Base-by-base conservation (phyloP, 2,329 filamentous ascomycete species). In the Pestalotiopsis sp. region DNA sequence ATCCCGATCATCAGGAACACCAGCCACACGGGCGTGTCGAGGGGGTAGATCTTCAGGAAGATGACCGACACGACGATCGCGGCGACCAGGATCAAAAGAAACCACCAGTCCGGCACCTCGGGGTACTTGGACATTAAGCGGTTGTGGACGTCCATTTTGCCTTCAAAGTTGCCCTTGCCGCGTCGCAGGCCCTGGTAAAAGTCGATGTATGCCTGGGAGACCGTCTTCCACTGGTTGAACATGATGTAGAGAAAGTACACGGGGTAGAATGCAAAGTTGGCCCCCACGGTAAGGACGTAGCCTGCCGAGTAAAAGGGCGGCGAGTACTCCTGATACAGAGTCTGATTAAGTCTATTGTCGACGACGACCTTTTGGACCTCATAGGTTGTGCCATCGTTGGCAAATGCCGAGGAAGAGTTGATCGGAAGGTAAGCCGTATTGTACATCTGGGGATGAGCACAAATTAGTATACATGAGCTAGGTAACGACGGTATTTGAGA, bases 31-130 rank as follows among this genome's bases (percentile, higher is more conserved):
- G 77, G 78, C 4, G 75, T 79, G 60, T 76, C 73, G 38, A 77
- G 72, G 36, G 77, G 77, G 65, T 75, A 78, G 64, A 77, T 76
- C 20, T 72, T 68, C n/a, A 80, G 72, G 61, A 77, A 74, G 65
- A 81, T 70, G 56, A 80, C 74, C 4, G 78, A 76, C 23, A 81
- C 76, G 27, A 80, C 72, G 67, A 81, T 75, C 66, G 78, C 75
- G 57, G 45, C 70, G 23, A 76, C 69, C 3, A 83, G 76, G 57
- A 84, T 82, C 41, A 79, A 39, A 5, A 84, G 71, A 72, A 83
- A 84, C 84, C 82, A 86, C 83, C 83, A 86, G 68, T 85, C 83
- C 0, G 84, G 84, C 0, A 85, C 82, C 61, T 85, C 84, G 0
- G 77, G 75, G 69, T 85, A 86, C 2, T 75, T 77, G 4, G 76